Evolutionary conservation across 208 protist species (phyloP), one percentile per base, ranked within the genome.

Genomic region (Tritrichomonas foetus): DNA sequence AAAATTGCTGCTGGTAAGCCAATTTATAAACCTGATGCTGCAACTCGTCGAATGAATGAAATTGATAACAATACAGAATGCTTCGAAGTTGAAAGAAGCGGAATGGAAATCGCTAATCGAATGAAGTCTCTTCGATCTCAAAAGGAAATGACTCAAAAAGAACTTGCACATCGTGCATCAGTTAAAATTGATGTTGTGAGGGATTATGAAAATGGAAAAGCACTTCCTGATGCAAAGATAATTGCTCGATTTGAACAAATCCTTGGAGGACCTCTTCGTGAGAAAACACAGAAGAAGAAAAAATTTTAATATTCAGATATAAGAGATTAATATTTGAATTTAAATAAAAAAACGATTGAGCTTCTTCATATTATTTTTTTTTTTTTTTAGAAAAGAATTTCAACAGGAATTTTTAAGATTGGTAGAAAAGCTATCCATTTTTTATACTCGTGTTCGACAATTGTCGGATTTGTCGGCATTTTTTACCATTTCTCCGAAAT

Each of bases 81-180:
- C 47, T 44, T 53, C 16, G 11, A 53, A 20, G 3, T 44, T 39
- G 16, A 89, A n/a, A 89, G 27, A 61, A 36, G 33, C 57, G 78
- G 78, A 13, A 57, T 89, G 16, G 78, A 89, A 2, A 36, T 89
- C 27, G 78, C 78, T 47, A 89, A 57, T 27, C 33, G 44, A 27
- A 89, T 89, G 14, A 89, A 50, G n/a, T 57, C 9, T 36, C 78
- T 89, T 16, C 8, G 78, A 11, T 39, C 33, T 22, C 22, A 53
- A n/a, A 89, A 89, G 36, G 78, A 57, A 39, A 44, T 25, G 78
- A 89, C 78, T 39, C 78, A 89, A 49, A 89, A 89, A 36, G 78
- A 89, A 27, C 27, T 89, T 39, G 78, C 78, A 39, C 13, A 44
- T 22, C 41, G 47, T 39, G 13, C 16, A 9, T 27, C 47, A 39